Conservation (phyloP, 2,329 filamentous ascomycete genomes). For the Xylariomycetidae sp. region DNA sequence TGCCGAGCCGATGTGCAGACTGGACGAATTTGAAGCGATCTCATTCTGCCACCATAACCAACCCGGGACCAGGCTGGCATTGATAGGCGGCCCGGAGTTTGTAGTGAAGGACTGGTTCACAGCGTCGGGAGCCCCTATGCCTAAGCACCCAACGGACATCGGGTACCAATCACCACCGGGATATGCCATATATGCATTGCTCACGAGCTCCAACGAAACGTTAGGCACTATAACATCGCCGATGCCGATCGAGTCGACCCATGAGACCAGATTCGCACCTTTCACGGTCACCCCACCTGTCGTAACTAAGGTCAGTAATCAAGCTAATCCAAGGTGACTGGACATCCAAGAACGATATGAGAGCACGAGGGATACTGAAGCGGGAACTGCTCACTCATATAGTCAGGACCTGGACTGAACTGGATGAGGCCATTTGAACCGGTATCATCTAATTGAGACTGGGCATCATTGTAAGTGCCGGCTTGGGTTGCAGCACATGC, state of each 20-base stretch:
- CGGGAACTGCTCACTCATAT: no score
- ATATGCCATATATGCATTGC: slow-evolving; percentile 22
- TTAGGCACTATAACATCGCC: slow-evolving; percentile 17
- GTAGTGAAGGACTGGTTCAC: slow-evolving; percentile 24
- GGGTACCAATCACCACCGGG: slow-evolving; percentile 25
- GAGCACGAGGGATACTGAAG: no score
- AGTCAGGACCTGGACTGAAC: slow-evolving; percentile 15
- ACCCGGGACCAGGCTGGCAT: slow-evolving; percentile 28
- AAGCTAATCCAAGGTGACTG: no score
- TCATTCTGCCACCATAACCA: slow-evolving; percentile 16
- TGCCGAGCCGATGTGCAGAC: slow-evolving; percentile 37
- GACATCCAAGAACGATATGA: no score
- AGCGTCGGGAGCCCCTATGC: slow-evolving; percentile 21
- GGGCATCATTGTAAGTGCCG: slow-evolving; percentile 22
- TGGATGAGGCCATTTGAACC: slow-evolving; percentile 20
- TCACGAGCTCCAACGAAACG: slow-evolving; percentile 22
- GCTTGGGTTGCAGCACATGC: slow-evolving; percentile 22
- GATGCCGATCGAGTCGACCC: slow-evolving; percentile 23
- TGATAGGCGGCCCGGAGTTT: slow-evolving; percentile 13
- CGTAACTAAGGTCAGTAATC: no score
- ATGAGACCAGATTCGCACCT: slow-evolving; percentile 17
- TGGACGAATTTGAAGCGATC: slow-evolving; percentile 35
- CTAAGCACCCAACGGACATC: slow-evolving; percentile 27
- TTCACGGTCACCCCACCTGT: slow-evolving; percentile 19
- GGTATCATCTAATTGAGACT: slow-evolving; percentile 19